Conservation (phyloP, 2,329 filamentous ascomycete species). For the Arthroderma sp. region DNA sequence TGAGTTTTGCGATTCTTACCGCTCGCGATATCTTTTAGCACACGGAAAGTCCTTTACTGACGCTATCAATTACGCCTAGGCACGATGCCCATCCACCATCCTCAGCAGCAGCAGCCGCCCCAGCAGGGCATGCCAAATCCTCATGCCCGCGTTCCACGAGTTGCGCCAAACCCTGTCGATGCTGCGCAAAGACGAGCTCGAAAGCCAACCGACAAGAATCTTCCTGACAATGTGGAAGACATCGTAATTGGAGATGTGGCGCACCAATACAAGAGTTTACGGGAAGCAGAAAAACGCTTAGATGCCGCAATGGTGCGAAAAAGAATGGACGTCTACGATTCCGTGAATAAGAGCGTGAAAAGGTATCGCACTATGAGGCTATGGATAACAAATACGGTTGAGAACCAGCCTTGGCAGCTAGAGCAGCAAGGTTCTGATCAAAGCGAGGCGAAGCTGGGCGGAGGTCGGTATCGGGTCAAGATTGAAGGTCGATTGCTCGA, state of each 20-base stretch:
- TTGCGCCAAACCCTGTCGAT: constrained; percentile 25
- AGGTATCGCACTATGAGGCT: constrained; percentile 75
- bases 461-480: constrained; percentile 60
- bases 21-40: background rate
- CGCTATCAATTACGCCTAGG: background rate
- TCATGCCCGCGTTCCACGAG: constrained; percentile 23
- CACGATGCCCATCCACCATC: constrained; percentile 20
- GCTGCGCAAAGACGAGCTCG: constrained; percentile 63
- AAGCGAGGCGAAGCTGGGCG: constrained; percentile 34
- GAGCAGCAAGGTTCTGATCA: constrained; percentile 38
- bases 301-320: constrained; percentile 94
- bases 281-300: constrained; percentile 73
- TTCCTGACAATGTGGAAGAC: constrained; percentile 80
- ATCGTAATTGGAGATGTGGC: constrained; percentile 70
- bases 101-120: constrained; percentile 22
- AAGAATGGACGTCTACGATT: constrained; percentile 77
- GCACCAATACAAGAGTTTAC: constrained; percentile 66
- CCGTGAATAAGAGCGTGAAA: constrained; percentile 60
- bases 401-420: constrained; percentile 83
- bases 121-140: constrained; percentile 24
- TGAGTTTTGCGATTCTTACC: constrained; percentile 14
- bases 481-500: constrained; percentile 79
- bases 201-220: constrained; percentile 88
- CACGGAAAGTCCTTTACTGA: background rate
- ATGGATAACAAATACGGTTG: constrained; percentile 89